These are phyloP conservation scores for Sarcomyxa edulis DNA, from an alignment of 768 basidiomycete species.

Conservation along the genomic window DNA sequence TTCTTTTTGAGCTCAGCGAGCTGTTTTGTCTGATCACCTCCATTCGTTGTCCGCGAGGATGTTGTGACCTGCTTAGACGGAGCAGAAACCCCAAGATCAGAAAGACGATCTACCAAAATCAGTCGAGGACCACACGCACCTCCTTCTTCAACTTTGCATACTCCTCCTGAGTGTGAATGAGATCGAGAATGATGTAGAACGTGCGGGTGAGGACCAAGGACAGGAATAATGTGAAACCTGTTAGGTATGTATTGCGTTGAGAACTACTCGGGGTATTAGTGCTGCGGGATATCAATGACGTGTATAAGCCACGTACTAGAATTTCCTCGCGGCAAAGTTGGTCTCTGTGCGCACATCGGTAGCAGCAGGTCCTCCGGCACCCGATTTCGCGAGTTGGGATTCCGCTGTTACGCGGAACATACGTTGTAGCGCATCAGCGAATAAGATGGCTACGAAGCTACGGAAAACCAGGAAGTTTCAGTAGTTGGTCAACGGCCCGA, in stretches of 20 bases:
- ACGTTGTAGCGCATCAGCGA: slow-evolving; percentile 88
- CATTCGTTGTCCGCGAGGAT: no score
- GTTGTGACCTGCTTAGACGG: no score
- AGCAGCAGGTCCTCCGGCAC: slow-evolving; percentile 39
- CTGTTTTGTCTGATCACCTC: slow-evolving; percentile 46
- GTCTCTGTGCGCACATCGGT: slow-evolving; percentile 72
- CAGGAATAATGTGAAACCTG: slow-evolving; percentile 92
- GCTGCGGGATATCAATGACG: slow-evolving; percentile 3
- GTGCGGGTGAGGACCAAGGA: slow-evolving; percentile 91
- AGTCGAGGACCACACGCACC: slow-evolving; percentile 19
- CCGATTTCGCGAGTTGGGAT: slow-evolving; percentile 57
- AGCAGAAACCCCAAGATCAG: no score
- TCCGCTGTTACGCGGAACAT: slow-evolving; percentile 83
- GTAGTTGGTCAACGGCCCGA: neutral
- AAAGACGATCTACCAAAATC: no score
- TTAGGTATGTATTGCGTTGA: slow-evolving; percentile 89
- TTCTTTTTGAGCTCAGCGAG: slow-evolving; percentile 67
- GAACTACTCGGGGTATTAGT: slow-evolving; percentile 39
- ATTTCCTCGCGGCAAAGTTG: slow-evolving; percentile 88
- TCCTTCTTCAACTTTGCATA: slow-evolving; percentile 76
- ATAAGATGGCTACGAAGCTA: slow-evolving; percentile 82
- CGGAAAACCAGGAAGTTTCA: neutral
- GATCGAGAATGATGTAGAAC: slow-evolving; percentile 88
- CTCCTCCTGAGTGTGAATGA: slow-evolving; percentile 86
- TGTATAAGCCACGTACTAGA: slow-evolving; percentile 67